Base-by-base conservation (phyloP, 208 protist species). In the Trypanosoma caninum region DNA sequence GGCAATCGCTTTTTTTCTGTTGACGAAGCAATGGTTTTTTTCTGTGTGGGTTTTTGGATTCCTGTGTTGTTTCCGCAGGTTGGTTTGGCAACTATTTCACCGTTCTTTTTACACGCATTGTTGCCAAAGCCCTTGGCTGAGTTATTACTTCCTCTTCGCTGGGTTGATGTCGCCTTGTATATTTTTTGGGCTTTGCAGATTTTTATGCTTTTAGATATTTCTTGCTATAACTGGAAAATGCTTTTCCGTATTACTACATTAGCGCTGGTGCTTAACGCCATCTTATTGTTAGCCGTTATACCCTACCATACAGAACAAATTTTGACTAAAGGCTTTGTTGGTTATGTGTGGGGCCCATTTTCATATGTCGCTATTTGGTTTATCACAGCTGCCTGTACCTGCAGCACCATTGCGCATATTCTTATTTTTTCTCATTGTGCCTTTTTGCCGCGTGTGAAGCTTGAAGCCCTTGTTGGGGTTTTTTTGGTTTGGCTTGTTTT, bases 21-120 rank as follows among this genome's bases (percentile, higher is more conserved):
- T 2, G 91, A 96, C 58, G 91, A 96, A 58, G 91, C 84, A 28
- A 96, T 96, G 91, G 44, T 96, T 47, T 82, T 91, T 72, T 96
- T 96, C 55, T 77, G 72, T 20, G 45, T 89, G 16, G 61, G 67
- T 40, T 80, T 84, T 72, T 93, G 84, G 82, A 69, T 87, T 27
- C 76, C 84, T 14, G 53, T 89, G 30, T 5, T 84, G 22, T 65
- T 86, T 38, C 87, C 91, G 2, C 27, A 47, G 3, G 33, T 91
- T 37, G 63, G 56, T 35, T 75, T 61, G 18, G 69, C 57, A 23
- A 73, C 16, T 23, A 57, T 87, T 11, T 70, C 82, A 2, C 47
- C 51, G 27, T 22, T 6, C 52, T 8, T 67, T 38, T 35, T 85
- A 18, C 20, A 72, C 33, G 40, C 46, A 52, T 38, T 54, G 52